Percentiles rank a stretch among this genome's conserved stretches.
These are phyloP conservation scores for Geotrichum ghanense DNA, from an alignment of 805 yeast species.

Conservation along the genomic window DNA sequence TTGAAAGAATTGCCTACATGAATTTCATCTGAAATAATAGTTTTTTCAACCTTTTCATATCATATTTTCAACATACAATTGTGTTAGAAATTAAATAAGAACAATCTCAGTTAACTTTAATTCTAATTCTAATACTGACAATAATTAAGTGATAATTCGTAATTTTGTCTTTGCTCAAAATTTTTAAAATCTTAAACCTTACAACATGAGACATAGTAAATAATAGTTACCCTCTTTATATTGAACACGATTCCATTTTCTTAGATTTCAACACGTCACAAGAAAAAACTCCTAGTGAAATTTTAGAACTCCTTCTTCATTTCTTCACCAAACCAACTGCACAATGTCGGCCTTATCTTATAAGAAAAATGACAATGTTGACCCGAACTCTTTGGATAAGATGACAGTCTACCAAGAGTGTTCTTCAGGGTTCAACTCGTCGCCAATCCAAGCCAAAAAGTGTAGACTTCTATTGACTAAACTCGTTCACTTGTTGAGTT, in stretches of 20 bases:
- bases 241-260: slow-evolving; percentile 1
- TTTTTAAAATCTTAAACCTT: too few relatives aligned
- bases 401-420: slow-evolving; percentile 97
- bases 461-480: slow-evolving; percentile 77
- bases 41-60: too few relatives aligned
- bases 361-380: slow-evolving; percentile 73
- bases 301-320: background rate
- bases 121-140: too few relatives aligned
- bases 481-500: slow-evolving; percentile 66
- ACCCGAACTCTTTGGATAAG: slow-evolving; percentile 72
- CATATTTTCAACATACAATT: too few relatives aligned
- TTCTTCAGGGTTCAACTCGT: slow-evolving; percentile 80
- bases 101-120: too few relatives aligned
- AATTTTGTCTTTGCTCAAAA: too few relatives aligned
- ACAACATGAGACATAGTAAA: too few relatives aligned
- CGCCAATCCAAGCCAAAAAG: slow-evolving; percentile 79
- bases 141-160: too few relatives aligned
- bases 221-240: background rate
- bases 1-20: too few relatives aligned
- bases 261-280: slow-evolving; percentile 1
- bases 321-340: slow-evolving; percentile 5
- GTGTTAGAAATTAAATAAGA: too few relatives aligned
- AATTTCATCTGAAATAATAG: too few relatives aligned
- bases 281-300: background rate
- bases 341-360: slow-evolving; percentile 72